Evolutionary conservation across 75 land plant species (phyloP).

Genomic region (Sequoiadendron giganteum): DNA sequence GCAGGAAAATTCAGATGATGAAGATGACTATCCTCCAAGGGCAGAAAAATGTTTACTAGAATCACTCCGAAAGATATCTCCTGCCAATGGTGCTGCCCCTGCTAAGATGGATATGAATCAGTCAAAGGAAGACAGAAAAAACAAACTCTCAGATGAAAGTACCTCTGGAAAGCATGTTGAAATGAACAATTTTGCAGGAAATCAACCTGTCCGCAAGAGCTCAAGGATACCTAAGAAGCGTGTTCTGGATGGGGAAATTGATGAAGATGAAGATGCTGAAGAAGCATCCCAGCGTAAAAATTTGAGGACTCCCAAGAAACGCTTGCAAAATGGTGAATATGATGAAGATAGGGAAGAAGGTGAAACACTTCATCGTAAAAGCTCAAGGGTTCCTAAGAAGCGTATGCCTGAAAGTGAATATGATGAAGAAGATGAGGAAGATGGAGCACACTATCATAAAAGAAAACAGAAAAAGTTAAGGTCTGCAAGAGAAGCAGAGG

Average conservation of each 20-base stretch:
- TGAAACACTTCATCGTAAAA: conserved; percentile 19
- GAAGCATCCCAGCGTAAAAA: conserved; percentile 47
- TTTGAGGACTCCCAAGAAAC: conserved; percentile 32
- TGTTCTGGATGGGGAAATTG: conserved; percentile 41
- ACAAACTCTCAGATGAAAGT: background rate
- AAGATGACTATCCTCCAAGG: conserved; percentile 29
- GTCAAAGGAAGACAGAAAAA: conserved; percentile 1
- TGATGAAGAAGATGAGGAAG: conserved; percentile 23
- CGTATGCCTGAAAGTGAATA: conserved; percentile 14
- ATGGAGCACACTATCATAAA: conserved; percentile 18
- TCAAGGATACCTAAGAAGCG: conserved; percentile 62
- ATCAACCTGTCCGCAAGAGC: conserved; percentile 60
- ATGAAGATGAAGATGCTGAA: conserved; percentile 44
- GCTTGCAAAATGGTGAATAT: conserved; percentile 9
- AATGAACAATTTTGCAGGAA: background rate
- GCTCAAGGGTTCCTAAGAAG: conserved; percentile 28
- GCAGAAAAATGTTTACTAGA: conserved; percentile 24
- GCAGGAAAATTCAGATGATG: conserved; percentile 49
- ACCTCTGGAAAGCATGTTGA: conserved; percentile 15
- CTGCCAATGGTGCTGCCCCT: background rate
- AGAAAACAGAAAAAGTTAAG: conserved; percentile 25
- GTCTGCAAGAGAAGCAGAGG: conserved; percentile 26
- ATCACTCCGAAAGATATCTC: conserved; percentile 26
- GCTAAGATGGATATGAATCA: background rate
- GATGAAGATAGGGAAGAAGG: conserved; percentile 36